Base-by-base conservation (phyloP, 306 rosid species). In the Corylus heterophylla region DNA sequence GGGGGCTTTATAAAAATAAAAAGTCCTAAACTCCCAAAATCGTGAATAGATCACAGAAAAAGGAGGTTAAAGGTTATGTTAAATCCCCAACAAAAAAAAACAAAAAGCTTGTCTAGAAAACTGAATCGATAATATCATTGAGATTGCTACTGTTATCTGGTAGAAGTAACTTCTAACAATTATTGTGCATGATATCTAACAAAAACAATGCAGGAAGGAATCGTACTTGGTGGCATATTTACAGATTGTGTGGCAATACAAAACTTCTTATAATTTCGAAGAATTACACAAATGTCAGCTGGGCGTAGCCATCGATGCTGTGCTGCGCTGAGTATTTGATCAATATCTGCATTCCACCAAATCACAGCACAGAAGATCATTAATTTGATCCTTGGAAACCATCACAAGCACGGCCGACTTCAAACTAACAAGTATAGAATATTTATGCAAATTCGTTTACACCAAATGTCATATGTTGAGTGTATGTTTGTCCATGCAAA, bases 271-370 rank as follows among this genome's bases (percentile, higher is more conserved):
- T 85, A 83, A 68, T 94, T 94, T 59, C 81, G 79, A 62, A 94
- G 97, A 86, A 94, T 90, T 89, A 82, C 92, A 67, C 97, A 94
- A 74, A 94, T 90, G 79, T 94, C 97, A 73, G 90, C 94, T 37
- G 97, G 97, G 44, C 94, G 98, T 29, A 94, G 82, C 98, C 98
- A 94, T 84, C 98, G 91, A 77, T 88, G 83, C 35, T 92, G 92
- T 49, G 97, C 98, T 84, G 92, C 96, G n/a, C 64, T 10, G 39
- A 85, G 80, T 73, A 90, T 88, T 69, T 89, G 94, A 59, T 79
- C 69, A 77, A 92, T 85, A 87, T 84, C 97, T 94, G 90, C 80
- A 78, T 71, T 70, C 76, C 83, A 83, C 50, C 47, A 74, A 12
- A 87, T 69, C 3, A 81, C n/a, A 59, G n/a, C 56, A 89, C 73